Percentiles rank a stretch among this genome's conserved stretches.
phyloP scores from a whole-genome alignment of 177 flowering plant species.

The Tripterygium wilfordii region DNA sequence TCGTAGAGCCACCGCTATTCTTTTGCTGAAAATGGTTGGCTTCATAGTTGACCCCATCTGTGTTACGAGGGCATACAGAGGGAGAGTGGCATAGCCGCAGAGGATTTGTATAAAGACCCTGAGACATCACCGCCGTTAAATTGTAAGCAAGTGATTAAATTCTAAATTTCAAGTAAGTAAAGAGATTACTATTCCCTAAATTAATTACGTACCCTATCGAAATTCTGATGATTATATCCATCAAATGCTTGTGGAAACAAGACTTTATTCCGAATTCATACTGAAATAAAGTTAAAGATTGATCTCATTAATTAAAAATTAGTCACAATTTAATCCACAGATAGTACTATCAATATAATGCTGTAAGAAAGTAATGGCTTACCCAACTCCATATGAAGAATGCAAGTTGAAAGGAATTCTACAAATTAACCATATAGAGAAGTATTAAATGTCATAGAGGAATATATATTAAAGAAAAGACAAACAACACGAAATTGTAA shows the following conservation, averaged over 20 bases:
- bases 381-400: slow-evolving; percentile 9
- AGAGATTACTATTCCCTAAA: too few relatives aligned
- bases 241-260: slow-evolving; percentile 46
- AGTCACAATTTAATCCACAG: not conserved
- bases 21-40: slow-evolving; percentile 43
- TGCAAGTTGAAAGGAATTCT: slow-evolving; percentile 13
- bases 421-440: too few relatives aligned
- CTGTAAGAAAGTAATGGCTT: not conserved
- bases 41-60: slow-evolving; percentile 66
- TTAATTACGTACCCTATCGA: slow-evolving; percentile 42
- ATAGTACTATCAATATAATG: not conserved
- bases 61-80: slow-evolving; percentile 85
- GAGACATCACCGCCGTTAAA: slow-evolving; percentile 7
- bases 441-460: too few relatives aligned
- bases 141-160: too few relatives aligned
- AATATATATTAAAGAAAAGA: too few relatives aligned
- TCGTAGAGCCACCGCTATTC: slow-evolving; percentile 34
- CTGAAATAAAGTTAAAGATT: slow-evolving; percentile 28
- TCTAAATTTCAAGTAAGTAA: too few relatives aligned
- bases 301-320: not conserved
- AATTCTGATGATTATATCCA: slow-evolving; percentile 42
- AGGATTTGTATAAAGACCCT: slow-evolving; percentile 69
- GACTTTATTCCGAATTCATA: slow-evolving; percentile 45
- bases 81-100: slow-evolving; percentile 88
- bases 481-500: too few relatives aligned